Evolutionary conservation across 108 stramenopile genomes (phyloP).

Genomic region (Fragilaria crotonensis): DNA sequence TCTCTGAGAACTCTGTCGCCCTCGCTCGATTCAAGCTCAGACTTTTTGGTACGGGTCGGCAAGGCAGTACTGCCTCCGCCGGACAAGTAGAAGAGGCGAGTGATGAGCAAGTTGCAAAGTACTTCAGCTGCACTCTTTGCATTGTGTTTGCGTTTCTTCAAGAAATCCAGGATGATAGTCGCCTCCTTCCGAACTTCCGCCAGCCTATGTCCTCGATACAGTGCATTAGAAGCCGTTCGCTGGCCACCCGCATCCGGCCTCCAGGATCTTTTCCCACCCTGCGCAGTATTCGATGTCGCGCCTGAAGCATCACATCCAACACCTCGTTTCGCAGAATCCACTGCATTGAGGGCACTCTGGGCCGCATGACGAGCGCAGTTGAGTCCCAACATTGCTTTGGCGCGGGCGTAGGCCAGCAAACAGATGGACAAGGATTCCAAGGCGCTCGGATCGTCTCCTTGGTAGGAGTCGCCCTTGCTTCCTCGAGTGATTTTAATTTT

Average conservation of each 20-base stretch:
- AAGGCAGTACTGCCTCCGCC: slow-evolving; percentile 76
- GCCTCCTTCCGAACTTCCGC: slow-evolving; percentile 58
- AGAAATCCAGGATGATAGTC: slow-evolving; percentile 22
- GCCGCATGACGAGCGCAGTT: slow-evolving; percentile 22
- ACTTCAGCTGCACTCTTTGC: slow-evolving; percentile 5
- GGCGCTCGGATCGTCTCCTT: slow-evolving; percentile 27
- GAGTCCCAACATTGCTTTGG: slow-evolving; percentile 44
- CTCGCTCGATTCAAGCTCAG: too few species aligned
- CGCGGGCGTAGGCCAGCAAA: slow-evolving; percentile 51
- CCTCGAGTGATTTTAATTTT: slow-evolving; percentile 11
- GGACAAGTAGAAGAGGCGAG: slow-evolving; percentile 57
- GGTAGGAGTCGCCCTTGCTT: neutral
- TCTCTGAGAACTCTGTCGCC: neutral
- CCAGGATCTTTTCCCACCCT: slow-evolving; percentile 42
- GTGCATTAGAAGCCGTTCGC: slow-evolving; percentile 53
- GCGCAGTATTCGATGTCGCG: neutral
- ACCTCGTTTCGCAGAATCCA: neutral
- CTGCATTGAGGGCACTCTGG: slow-evolving; percentile 10
- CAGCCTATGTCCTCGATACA: slow-evolving; percentile 73
- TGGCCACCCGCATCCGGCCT: slow-evolving; percentile 33
- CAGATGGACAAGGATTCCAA: slow-evolving; percentile 50
- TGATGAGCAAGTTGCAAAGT: slow-evolving; percentile 34
- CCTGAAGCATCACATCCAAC: neutral
- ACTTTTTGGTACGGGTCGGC: neutral
- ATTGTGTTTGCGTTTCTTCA: slow-evolving; percentile 3